Evolutionary conservation across 306 rosid genomes (phyloP).

Genomic region (Mucuna pruriens): DNA sequence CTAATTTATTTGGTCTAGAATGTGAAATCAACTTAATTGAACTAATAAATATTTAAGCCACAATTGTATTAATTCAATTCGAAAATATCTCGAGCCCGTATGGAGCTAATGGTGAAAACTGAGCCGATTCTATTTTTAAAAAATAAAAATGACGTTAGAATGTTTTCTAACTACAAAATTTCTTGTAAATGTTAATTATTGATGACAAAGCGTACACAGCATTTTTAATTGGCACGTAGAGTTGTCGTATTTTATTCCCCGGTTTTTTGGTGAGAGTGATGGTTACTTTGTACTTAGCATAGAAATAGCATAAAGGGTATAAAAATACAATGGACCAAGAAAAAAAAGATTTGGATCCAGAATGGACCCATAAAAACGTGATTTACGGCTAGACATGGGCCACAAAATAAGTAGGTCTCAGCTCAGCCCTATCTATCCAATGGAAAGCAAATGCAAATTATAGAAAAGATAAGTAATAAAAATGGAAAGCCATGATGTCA

Average conservation of each 20-base stretch:
- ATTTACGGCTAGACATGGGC: slow-evolving; percentile 68
- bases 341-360: background rate
- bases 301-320: background rate
- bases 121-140: too few relatives aligned
- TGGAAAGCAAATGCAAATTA: background rate
- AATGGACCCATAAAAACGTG: slow-evolving; percentile 56
- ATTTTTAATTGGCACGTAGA: background rate
- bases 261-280: background rate
- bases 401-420: slow-evolving; percentile 33
- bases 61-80: too few relatives aligned
- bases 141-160: too few relatives aligned
- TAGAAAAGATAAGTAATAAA: background rate
- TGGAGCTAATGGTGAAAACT: too few relatives aligned
- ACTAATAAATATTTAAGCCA: too few relatives aligned
- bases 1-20: too few relatives aligned
- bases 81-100: too few relatives aligned
- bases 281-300: background rate
- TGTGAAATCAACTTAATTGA: too few relatives aligned
- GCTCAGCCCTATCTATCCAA: slow-evolving; percentile 5
- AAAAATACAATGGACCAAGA: background rate
- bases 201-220: background rate
- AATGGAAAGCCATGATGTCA: background rate
- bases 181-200: background rate
- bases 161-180: too few relatives aligned
- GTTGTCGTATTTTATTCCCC: background rate